Base-by-base conservation (phyloP, 73 alveolate genomes). In the Stentor coeruleus region DNA sequence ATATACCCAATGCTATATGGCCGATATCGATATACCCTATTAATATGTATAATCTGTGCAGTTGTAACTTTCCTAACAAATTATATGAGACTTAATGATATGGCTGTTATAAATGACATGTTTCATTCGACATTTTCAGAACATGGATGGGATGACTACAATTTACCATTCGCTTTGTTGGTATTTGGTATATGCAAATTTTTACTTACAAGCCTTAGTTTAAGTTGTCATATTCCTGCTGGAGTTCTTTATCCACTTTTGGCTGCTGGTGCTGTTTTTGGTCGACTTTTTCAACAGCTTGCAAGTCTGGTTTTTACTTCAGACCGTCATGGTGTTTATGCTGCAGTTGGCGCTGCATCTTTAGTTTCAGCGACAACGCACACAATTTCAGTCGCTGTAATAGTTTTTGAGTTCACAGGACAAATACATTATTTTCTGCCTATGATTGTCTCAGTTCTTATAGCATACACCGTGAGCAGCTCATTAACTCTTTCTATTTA, bases 341-440 rank as follows among this genome's bases (percentile, higher is more conserved):
- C 95, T 41, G 84, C 93, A 74, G 95, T 92, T 58, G 93, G 98
- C 77, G 97, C 97, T 40, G 93, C 95, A 66, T 92, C 99, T 11
- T 74, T 94, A 82, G 95, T 93, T 14, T 90, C 98, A 3, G 90
- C 97, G 14, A 91, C 93, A 72, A 92, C 99, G 3, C 94, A 94
- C 77, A 94, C 99, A 33, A 89, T 94, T 57, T 90, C 97, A 82
- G 91, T 92, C 0, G 97, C 98, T 38, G 89, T 94, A 91, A 94
- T 94, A 83, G 95, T 94, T 20, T 94, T 94, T 82, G 99, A 94
- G 82, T 72, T 94, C 84, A 94, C 93, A 30, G 99, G 99, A 30
- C 85, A 85, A 58, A 77, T 93, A 15, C 85, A 88, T 58, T 91
- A 92, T 86, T 84, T 94, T 83, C 85, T 93, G 31, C 95, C 94